A percentile compares a stretch with the other conserved stretches of the same genome.
Conservation (phyloP, 179 eudicot species). For the Spinacia oleracea region DNA sequence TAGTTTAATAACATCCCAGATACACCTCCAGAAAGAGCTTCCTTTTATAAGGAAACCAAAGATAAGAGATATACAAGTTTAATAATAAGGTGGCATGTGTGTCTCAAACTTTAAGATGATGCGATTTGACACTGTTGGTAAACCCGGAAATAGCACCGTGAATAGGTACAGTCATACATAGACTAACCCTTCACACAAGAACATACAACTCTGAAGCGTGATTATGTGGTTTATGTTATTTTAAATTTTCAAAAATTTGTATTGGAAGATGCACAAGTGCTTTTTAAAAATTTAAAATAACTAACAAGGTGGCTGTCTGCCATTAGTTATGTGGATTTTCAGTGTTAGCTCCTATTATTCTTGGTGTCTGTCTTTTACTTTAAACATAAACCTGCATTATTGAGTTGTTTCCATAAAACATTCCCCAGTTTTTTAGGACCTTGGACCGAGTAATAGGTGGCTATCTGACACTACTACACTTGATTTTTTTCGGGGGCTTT, state of each 20-base stretch:
- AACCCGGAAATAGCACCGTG: neutral
- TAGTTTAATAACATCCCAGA: neutral
- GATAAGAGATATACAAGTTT: too few species aligned
- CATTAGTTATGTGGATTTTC: neutral
- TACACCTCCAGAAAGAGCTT: neutral
- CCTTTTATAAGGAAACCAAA: neutral
- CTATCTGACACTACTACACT: neutral
- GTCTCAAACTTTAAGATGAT: neutral
- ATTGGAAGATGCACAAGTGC: too few species aligned
- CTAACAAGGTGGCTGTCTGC: neutral
- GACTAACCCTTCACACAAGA: too few species aligned
- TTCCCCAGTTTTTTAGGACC: neutral
- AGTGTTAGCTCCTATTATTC: neutral
- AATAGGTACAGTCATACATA: too few species aligned
- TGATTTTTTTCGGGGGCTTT: neutral
- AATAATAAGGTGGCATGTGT: neutral
- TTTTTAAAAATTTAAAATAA: too few species aligned
- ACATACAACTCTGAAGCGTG: too few species aligned
- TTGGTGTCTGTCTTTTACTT: neutral
- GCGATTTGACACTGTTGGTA: neutral
- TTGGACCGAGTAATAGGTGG: neutral
- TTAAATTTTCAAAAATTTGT: too few species aligned
- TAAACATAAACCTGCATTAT: neutral
- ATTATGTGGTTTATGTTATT: too few species aligned
- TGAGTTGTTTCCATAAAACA: neutral